phyloP scores from a whole-genome alignment of 345 rosid genomes.

The Barbarea vulgaris region DNA sequence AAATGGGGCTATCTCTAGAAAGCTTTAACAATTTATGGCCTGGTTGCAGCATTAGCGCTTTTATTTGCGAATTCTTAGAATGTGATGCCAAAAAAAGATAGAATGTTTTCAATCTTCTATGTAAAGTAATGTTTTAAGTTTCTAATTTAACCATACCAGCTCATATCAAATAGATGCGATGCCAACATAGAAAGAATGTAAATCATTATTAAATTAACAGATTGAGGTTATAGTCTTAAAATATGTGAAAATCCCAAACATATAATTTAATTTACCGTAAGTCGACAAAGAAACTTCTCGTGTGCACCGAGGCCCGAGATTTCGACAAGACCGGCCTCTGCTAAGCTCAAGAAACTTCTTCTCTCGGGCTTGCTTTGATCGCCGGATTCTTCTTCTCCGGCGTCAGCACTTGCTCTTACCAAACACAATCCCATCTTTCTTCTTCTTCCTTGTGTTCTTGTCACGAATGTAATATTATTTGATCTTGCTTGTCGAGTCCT shows the following conservation, averaged over 20 bases:
- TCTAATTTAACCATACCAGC: not conserved
- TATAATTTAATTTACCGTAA: slow-evolving; percentile 56
- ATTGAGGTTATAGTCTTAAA: not conserved
- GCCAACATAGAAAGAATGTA: not conserved
- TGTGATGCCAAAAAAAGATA: too few relatives aligned
- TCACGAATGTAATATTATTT: slow-evolving; percentile 14
- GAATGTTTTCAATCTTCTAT: not conserved
- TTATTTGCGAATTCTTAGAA: too few relatives aligned
- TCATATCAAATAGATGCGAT: not conserved
- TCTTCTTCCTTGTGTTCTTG: slow-evolving; percentile 22
- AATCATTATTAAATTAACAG: not conserved
- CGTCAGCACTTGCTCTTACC: slow-evolving; percentile 36
- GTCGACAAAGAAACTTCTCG: slow-evolving; percentile 80
- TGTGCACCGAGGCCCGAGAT: slow-evolving; percentile 76
- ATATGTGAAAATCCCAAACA: not conserved
- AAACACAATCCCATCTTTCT: slow-evolving; percentile 23
- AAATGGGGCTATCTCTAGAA: too few relatives aligned
- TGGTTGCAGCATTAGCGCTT: too few relatives aligned
- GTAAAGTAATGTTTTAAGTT: not conserved
- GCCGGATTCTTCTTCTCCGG: slow-evolving; percentile 42
- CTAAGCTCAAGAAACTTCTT: slow-evolving; percentile 62
- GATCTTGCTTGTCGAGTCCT: slow-evolving; percentile 11
- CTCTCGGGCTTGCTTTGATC: slow-evolving; percentile 48
- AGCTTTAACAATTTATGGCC: too few relatives aligned
- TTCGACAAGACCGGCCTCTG: slow-evolving; percentile 93